These are phyloP conservation scores for Trypanosoma scelopori DNA, from an alignment of 208 protist genomes.

Conservation along the genomic window DNA sequence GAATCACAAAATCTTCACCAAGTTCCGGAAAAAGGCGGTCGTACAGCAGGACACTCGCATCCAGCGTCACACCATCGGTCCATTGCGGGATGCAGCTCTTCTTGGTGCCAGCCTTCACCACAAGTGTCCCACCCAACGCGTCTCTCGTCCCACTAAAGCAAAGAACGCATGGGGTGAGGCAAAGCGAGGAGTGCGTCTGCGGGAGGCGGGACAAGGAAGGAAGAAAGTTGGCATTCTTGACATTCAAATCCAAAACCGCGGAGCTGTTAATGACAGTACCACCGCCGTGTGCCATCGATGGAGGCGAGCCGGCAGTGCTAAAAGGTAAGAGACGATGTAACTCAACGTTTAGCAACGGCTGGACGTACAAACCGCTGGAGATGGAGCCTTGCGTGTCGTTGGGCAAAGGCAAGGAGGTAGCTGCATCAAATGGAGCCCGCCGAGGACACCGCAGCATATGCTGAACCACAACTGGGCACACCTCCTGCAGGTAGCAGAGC, in stretches of 20 bases:
- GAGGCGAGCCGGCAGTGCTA: background rate
- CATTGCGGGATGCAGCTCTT: conserved; percentile 40
- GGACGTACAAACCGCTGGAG: conserved; percentile 2
- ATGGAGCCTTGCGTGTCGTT: background rate
- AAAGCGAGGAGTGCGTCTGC: conserved; percentile 23
- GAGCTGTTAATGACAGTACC: conserved; percentile 5
- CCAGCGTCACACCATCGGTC: conserved; percentile 48
- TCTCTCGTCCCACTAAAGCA: conserved; percentile 24
- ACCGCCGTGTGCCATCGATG: background rate
- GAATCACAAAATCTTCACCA: conserved; percentile 40
- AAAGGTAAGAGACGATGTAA: conserved; percentile 15
- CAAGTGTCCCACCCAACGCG: conserved; percentile 12
- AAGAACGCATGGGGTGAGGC: conserved; percentile 23
- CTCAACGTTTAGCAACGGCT: conserved; percentile 1
- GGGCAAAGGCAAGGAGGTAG: conserved; percentile 2
- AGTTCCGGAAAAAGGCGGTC: conserved; percentile 50
- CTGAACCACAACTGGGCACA: conserved; percentile 18
- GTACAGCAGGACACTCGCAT: conserved; percentile 49
- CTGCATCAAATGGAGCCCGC: conserved; percentile 15
- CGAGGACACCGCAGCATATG: conserved; percentile 15
- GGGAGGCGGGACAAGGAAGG: conserved; percentile 14
- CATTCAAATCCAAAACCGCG: background rate
- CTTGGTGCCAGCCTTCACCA: conserved; percentile 9
- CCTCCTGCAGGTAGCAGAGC: conserved; percentile 47
- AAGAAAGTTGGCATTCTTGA: conserved; percentile 8